Evolutionary conservation across 192 early-diverging fungal genomes (phyloP).

Genomic region (Oehlia diaphana): DNA sequence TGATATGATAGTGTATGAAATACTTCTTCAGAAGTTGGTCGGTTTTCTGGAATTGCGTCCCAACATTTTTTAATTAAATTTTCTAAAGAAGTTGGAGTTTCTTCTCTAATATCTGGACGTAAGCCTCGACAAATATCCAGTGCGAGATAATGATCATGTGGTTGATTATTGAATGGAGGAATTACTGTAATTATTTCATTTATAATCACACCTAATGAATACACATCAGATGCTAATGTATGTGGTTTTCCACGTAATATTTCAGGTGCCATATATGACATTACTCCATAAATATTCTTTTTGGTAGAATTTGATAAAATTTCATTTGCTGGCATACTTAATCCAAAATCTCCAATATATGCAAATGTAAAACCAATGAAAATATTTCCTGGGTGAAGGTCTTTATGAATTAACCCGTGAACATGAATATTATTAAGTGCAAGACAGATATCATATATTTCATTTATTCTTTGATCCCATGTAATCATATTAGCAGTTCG

Average conservation of each 20-base stretch:
- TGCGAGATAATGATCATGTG: not conserved
- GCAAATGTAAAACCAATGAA: not conserved
- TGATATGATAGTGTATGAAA: no score
- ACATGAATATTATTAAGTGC: not conserved
- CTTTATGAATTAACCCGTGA: not conserved
- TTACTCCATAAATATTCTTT: not conserved
- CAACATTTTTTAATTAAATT: not conserved
- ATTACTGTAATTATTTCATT: not conserved
- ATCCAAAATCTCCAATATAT: not conserved
- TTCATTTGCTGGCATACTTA: not conserved
- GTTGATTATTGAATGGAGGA: not conserved
- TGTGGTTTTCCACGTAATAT: not conserved
- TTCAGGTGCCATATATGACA: not conserved
- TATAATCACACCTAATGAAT: constrained; percentile 1
- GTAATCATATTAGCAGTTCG: no score
- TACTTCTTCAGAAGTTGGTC: not conserved
- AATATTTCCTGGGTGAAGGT: not conserved
- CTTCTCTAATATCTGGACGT: not conserved
- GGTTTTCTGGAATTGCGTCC: not conserved
- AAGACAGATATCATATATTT: no score
- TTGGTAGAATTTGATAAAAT: not conserved
- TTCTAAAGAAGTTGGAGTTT: not conserved
- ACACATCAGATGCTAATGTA: not conserved
- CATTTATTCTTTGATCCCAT: no score
- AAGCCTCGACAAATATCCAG: not conserved